A percentile compares a stretch with the other conserved stretches of the same genome.
These are phyloP conservation scores for Ophiostoma fasciatum DNA, from an alignment of 2,329 filamentous ascomycete species.

Conservation along the genomic window DNA sequence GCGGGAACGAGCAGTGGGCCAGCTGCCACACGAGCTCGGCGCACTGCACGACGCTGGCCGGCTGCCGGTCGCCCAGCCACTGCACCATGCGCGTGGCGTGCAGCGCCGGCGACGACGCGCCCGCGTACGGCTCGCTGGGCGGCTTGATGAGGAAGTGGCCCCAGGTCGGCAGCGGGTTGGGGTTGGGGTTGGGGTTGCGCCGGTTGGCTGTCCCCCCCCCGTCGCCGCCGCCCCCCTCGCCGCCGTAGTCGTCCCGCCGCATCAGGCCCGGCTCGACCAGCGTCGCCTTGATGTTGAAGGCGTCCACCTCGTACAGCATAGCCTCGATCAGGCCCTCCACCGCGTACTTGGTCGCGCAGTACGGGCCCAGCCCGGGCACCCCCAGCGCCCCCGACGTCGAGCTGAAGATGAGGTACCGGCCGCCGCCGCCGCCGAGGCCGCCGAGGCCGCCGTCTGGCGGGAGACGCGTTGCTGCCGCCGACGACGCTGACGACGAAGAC, in stretches of 20 bases:
- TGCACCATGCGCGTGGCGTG: conserved; percentile 86
- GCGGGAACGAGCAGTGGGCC: conserved; percentile 88
- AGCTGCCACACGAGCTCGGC: conserved; percentile 91
- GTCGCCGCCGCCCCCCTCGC: background rate
- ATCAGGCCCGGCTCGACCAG: conserved; percentile 86
- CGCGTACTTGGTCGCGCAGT: conserved; percentile 94
- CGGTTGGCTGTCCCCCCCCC: background rate
- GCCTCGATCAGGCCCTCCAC: conserved; percentile 92
- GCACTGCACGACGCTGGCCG: conserved; percentile 82
- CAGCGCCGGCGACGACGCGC: conserved; percentile 64
- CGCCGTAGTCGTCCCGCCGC: conserved; percentile 55
- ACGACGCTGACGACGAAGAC: background rate
- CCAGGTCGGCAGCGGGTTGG: conserved; percentile 57
- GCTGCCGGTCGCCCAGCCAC: conserved; percentile 86
- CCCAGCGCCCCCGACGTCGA: conserved; percentile 86
- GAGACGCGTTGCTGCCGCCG: background rate
- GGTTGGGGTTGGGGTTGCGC: conserved; percentile 24
- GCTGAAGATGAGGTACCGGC: conserved; percentile 88
- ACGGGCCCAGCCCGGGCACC: conserved; percentile 82
- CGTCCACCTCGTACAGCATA: conserved; percentile 88
- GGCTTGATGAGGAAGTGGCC: conserved; percentile 87
- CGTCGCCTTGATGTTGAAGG: conserved; percentile 84
- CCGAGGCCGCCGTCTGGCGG: background rate
- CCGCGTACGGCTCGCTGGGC: conserved; percentile 66
- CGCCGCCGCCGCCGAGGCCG: conserved; percentile 33